phyloP scores from a whole-genome alignment of 2,329 filamentous ascomycete species.

The Fusarium sp. region DNA sequence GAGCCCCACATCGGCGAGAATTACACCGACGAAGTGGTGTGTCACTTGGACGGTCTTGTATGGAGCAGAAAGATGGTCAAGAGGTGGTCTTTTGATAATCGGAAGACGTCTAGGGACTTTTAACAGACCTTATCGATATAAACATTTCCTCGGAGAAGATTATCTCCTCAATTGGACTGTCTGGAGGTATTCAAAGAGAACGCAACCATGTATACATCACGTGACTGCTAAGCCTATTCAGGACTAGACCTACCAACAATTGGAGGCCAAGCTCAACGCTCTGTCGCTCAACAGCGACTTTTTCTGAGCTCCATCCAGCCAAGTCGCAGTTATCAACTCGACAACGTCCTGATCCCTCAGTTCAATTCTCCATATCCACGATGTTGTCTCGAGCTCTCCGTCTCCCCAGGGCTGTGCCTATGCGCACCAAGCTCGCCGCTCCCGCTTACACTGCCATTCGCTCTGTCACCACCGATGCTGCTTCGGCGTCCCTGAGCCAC shows the following conservation, averaged over 20 bases:
- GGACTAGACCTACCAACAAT: conserved; percentile 53
- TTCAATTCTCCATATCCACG: conserved; percentile 47
- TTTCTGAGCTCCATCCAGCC: conserved; percentile 53
- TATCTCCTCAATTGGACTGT: not conserved
- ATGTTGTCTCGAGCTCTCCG: conserved; percentile 80
- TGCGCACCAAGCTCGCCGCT: conserved; percentile 60
- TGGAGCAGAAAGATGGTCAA: not conserved
- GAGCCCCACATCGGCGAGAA: conserved; percentile 29
- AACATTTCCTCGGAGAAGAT: not conserved
- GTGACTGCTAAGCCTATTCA: conserved; percentile 38
- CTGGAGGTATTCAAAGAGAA: not conserved
- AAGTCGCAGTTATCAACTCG: conserved; percentile 47
- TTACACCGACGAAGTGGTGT: conserved; percentile 24
- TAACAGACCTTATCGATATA: accelerated
- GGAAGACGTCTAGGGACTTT: not conserved
- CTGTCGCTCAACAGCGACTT: conserved; percentile 53
- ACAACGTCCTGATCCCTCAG: conserved; percentile 43
- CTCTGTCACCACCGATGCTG: conserved; percentile 93
- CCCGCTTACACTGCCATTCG: conserved; percentile 66
- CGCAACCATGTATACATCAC: conserved; percentile 22
- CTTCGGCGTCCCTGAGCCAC: conserved; percentile 88
- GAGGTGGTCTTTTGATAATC: not conserved
- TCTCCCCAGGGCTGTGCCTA: conserved; percentile 67
- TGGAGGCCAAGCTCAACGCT: conserved; percentile 50
- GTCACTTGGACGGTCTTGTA: conserved; percentile 16